Base-by-base conservation (phyloP, 106 monocot genomes). In the Dendrobium nobile region DNA sequence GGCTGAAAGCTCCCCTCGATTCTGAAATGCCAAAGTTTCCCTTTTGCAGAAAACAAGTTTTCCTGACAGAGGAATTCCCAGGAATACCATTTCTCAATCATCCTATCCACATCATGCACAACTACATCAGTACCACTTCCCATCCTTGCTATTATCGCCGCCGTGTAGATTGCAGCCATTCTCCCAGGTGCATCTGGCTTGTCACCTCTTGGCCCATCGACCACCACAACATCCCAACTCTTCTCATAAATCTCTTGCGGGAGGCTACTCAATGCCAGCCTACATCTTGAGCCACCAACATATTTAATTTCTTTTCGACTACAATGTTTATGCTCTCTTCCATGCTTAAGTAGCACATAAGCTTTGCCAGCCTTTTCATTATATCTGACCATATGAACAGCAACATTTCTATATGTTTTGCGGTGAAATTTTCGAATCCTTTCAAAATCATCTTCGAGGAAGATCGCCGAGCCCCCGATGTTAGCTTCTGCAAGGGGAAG, bases 31-130 rank as follows among this genome's bases (percentile, higher is more conserved):
- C 84, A 84, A 9, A 89, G 75, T 16, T 58, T 84, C 27, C 83
- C 85, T 54, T 75, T 83, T 41, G 78, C 80, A 18, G 73, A 51
- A 16, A 80, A 55, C 54, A 85, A 73, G 54, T 88, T 83, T 40
- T 83, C 80, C 0, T 81, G 74, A 45, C 88, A 88, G 67, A 88
- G 41, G 77, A 83, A 88, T 77, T 88, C 88, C 85, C 83, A 81
- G 0, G 85, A 80, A 45, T 81, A 85, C 83, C 85, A 82, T 73
- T 79, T 85, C 83, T 88, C 88, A 20, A 88, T 61, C 58, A 42
- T 81, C 81, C 85, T 7, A 44, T 88, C 77, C 45, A 84, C 77
- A 64, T 89, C 88, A 74, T 89, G 85, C 18, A 89, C 81, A 41
- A 89, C 20, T 13, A 86, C 83, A 61, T 88, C 85, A 0, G 80